Conservation (phyloP, 2,329 filamentous ascomycete genomes). For the Arthrobotrys pseudoclavata region DNA sequence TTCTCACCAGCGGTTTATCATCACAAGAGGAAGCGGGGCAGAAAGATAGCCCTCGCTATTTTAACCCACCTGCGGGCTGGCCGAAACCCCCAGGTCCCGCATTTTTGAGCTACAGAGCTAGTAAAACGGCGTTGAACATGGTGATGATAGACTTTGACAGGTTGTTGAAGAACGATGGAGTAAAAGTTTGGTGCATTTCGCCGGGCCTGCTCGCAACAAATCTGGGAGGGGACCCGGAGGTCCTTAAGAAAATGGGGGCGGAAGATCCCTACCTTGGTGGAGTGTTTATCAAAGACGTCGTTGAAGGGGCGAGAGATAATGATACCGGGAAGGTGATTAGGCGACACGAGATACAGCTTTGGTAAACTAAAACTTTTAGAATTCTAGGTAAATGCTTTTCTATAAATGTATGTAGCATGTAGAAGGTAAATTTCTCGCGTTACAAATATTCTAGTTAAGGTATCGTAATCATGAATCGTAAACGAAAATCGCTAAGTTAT, state of each 20-base stretch:
- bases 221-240: constrained; percentile 65
- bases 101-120: constrained; percentile 66
- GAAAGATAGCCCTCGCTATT: constrained; percentile 26
- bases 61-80: constrained; percentile 66
- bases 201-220: constrained; percentile 70
- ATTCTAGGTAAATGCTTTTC: background rate
- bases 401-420: background rate
- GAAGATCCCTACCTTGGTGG: constrained; percentile 66
- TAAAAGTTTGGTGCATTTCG: constrained; percentile 70
- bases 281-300: constrained; percentile 66
- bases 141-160: constrained; percentile 69
- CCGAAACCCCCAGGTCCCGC: constrained; percentile 65
- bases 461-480: constrained; percentile 24
- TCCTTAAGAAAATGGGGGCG: constrained; percentile 64
- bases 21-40: constrained; percentile 64
- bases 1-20: constrained; percentile 69
- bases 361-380: constrained; percentile 63
- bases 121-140: constrained; percentile 70
- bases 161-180: constrained; percentile 69
- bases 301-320: constrained; percentile 67
- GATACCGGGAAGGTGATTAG: constrained; percentile 67
- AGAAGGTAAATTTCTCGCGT: constrained; percentile 6
- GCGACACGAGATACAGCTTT: constrained; percentile 64
- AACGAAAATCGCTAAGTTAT: constrained; percentile 26
- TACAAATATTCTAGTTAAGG: constrained; percentile 15